These are phyloP conservation scores for Colletotrichum coccodes DNA, from an alignment of 2,329 filamentous ascomycete genomes.

Conservation along the genomic window DNA sequence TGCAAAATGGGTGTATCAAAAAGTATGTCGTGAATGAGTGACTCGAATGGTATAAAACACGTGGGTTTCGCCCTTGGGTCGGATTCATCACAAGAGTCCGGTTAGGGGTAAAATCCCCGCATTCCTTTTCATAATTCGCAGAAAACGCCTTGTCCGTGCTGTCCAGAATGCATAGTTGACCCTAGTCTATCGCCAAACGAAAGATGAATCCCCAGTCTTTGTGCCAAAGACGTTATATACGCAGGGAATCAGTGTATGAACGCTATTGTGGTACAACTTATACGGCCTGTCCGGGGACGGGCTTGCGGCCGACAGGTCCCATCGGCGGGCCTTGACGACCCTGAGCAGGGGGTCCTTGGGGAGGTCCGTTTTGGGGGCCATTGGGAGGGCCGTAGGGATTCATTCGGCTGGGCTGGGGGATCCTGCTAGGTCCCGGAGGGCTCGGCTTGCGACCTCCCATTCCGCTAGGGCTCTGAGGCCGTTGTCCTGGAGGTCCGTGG, in stretches of 20 bases:
- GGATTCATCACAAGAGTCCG: conserved; percentile 26
- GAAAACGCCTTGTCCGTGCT: conserved; percentile 32
- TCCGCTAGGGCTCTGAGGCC: conserved; percentile 54
- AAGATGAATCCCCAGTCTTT: conserved; percentile 30
- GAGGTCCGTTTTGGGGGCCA: background rate
- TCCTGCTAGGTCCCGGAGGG: conserved; percentile 56
- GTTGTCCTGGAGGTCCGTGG: conserved; percentile 43
- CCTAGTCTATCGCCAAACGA: conserved; percentile 33
- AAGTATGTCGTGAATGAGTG: conserved; percentile 34
- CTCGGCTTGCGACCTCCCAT: conserved; percentile 50
- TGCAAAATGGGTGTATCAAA: conserved; percentile 36
- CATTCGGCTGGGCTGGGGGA: conserved; percentile 53
- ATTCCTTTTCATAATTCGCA: conserved; percentile 24
- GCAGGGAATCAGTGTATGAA: conserved; percentile 14
- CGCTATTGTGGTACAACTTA: conserved; percentile 7
- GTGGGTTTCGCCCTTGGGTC: conserved; percentile 23
- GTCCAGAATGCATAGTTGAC: conserved; percentile 33
- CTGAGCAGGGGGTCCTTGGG: conserved; percentile 36
- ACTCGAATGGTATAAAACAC: conserved; percentile 33
- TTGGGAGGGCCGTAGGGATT: conserved; percentile 45
- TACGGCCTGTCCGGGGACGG: conserved; percentile 56
- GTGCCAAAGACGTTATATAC: conserved; percentile 29
- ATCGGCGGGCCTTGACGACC: conserved; percentile 39
- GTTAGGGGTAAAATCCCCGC: background rate
- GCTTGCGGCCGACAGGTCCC: conserved; percentile 62